These are phyloP conservation scores for Flueggea neowawraea DNA, from an alignment of 441 rosid genomes.

Conservation along the genomic window DNA sequence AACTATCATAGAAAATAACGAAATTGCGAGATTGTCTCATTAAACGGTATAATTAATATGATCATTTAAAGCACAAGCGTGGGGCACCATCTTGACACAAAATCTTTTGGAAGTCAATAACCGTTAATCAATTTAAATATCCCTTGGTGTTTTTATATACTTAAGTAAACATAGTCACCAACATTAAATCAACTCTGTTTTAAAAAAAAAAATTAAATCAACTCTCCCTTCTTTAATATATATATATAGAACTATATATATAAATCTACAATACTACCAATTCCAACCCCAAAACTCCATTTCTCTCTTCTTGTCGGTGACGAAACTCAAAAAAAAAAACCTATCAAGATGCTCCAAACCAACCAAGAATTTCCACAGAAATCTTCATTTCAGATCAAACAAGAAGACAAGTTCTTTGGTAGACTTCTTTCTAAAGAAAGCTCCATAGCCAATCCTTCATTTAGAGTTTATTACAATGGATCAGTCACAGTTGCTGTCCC, in stretches of 20 bases:
- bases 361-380: slow-evolving; percentile 28
- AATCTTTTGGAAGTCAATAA: not conserved
- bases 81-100: slow-evolving; percentile 12
- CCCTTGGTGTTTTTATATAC: not conserved
- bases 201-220: no score
- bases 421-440: slow-evolving; percentile 46
- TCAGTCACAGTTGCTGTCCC: slow-evolving; percentile 44
- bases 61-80: slow-evolving; percentile 9
- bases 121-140: not conserved
- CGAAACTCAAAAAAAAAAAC: no score
- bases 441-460: slow-evolving; percentile 37
- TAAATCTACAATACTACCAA: no score
- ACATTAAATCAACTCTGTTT: no score
- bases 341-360: slow-evolving; percentile 17
- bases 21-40: no score
- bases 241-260: not conserved
- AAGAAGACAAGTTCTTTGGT: slow-evolving; percentile 49
- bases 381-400: slow-evolving; percentile 26
- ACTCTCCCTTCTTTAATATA: not conserved
- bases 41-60: no score
- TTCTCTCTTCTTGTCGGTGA: no score
- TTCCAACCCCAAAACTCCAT: no score
- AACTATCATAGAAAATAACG: no score
- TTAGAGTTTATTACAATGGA: slow-evolving; percentile 39
- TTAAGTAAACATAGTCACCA: not conserved